phyloP scores from a whole-genome alignment of 2,329 filamentous ascomycete genomes.

The Cercospora zeae-maydis region DNA sequence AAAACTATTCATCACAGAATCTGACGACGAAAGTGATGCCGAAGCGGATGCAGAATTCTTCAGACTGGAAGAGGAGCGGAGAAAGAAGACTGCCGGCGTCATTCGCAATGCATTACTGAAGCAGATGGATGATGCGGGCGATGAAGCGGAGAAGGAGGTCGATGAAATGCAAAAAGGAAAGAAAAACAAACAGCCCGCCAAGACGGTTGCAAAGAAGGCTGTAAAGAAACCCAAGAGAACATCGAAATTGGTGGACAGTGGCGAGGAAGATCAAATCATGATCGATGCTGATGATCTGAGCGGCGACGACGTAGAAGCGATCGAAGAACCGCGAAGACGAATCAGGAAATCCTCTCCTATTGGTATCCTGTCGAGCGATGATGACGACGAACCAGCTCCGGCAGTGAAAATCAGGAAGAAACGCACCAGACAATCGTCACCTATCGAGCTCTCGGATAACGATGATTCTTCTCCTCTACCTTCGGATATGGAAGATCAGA shows the following conservation, averaged over 20 bases:
- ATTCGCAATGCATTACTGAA: constrained; percentile 50
- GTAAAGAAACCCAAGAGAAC: not conserved
- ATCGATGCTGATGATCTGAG: constrained; percentile 16
- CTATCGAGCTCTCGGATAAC: constrained; percentile 19
- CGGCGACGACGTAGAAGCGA: not conserved
- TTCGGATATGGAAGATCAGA: constrained; percentile 18
- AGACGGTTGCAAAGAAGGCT: constrained; percentile 18
- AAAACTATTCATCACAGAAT: constrained; percentile 72
- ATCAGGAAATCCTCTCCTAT: not conserved
- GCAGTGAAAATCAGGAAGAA: not conserved
- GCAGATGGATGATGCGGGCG: constrained; percentile 36
- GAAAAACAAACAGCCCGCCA: constrained; percentile 20
- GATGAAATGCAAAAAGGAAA: constrained; percentile 27
- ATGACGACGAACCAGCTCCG: not conserved
- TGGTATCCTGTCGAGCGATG: not conserved
- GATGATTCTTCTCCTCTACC: constrained; percentile 12
- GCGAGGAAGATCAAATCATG: constrained; percentile 24
- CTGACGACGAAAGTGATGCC: constrained; percentile 84
- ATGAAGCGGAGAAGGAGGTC: constrained; percentile 32
- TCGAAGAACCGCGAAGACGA: not conserved
- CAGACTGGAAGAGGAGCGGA: constrained; percentile 64
- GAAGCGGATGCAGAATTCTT: constrained; percentile 75
- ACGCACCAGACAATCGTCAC: constrained; percentile 7
- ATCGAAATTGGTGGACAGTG: constrained; percentile 10
- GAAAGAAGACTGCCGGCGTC: constrained; percentile 53